A percentile compares a stretch with the other conserved stretches of the same genome.
These are phyloP conservation scores for Fusarium sterilihyphosum DNA, from an alignment of 2,329 filamentous ascomycete genomes.

Conservation along the genomic window DNA sequence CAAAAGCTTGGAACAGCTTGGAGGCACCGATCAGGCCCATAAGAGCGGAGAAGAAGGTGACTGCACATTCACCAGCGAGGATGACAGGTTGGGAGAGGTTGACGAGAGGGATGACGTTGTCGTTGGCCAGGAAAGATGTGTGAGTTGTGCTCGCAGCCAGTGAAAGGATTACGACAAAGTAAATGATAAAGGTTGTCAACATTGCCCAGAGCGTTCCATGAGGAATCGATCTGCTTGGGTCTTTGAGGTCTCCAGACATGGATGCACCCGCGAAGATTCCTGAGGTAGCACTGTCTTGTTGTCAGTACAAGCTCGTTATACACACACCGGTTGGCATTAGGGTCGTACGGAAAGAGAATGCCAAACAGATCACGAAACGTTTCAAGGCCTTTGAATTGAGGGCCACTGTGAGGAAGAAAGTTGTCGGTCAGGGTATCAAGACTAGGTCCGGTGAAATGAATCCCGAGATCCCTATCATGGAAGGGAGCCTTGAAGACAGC, in stretches of 20 bases:
- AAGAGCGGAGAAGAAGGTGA: constrained; percentile 83
- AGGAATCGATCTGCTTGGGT: constrained; percentile 86
- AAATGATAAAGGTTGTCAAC: constrained; percentile 78
- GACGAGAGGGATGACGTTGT: constrained; percentile 84
- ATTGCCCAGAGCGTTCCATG: constrained; percentile 85
- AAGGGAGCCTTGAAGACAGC: constrained; percentile 76
- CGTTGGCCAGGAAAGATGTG: constrained; percentile 76
- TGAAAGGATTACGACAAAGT: constrained; percentile 79
- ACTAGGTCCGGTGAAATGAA: constrained; percentile 83
- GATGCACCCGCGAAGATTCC: constrained; percentile 78
- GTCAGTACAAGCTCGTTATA: not conserved
- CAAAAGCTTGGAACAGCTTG: constrained; percentile 85
- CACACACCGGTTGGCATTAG: not conserved
- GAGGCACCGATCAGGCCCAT: constrained; percentile 90
- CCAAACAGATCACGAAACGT: constrained; percentile 87
- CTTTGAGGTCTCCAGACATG: constrained; percentile 87
- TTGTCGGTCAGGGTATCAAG: constrained; percentile 77
- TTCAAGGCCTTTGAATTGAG: constrained; percentile 69
- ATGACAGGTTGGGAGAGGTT: constrained; percentile 79
- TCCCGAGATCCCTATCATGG: constrained; percentile 65
- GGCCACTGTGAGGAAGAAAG: constrained; percentile 74
- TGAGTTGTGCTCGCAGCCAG: constrained; percentile 82
- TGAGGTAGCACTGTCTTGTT: constrained; percentile 55
- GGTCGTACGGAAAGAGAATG: constrained; percentile 75
- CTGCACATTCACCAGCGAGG: constrained; percentile 83